Evolutionary conservation across 129 eudicot species (phyloP).

Genomic region (Flaveria linearis): DNA sequence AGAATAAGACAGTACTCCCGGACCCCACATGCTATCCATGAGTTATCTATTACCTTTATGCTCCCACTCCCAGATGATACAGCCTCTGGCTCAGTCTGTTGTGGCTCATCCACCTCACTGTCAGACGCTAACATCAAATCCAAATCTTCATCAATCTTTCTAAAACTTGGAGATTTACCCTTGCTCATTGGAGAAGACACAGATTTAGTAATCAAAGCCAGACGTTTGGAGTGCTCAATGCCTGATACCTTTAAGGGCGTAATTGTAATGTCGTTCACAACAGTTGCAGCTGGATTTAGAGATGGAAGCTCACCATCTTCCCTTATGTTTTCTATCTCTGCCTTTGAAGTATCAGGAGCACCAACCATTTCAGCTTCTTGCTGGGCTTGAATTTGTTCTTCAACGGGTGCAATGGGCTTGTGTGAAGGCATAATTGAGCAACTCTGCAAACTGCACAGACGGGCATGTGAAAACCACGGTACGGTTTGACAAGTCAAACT

Average conservation of each 20-base stretch:
- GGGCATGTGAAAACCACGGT: constrained; percentile 82
- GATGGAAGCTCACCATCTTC: constrained; percentile 99
- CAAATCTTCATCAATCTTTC: constrained; percentile 63
- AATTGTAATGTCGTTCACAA: constrained; percentile 35
- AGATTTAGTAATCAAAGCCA: constrained; percentile 63
- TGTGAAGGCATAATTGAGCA: constrained; percentile 53
- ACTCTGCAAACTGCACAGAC: constrained; percentile 61
- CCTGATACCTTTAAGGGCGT: constrained; percentile 60
- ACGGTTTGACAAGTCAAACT: constrained; percentile 62
- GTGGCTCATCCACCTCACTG: constrained; percentile 71
- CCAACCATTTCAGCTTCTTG: constrained; percentile 36
- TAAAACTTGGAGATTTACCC: constrained; percentile 69
- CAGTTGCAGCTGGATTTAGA: constrained; percentile 37
- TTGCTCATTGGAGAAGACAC: constrained; percentile 57
- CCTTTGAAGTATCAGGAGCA: constrained; percentile 52
- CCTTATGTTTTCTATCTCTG: constrained; percentile 48
- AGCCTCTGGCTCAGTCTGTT: constrained; percentile 43
- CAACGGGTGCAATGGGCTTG: constrained; percentile 35
- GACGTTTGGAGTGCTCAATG: constrained; percentile 54
- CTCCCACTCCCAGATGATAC: constrained; percentile 18
- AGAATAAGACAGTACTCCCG: constrained; percentile 65
- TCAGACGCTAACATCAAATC: constrained; percentile 76
- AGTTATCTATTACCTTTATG: constrained; percentile 36
- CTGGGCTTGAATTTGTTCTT: constrained; percentile 49
- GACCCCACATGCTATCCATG: constrained; percentile 64